Conservation (phyloP, 768 basidiomycete genomes). For the Podaxis mareebaensis region DNA sequence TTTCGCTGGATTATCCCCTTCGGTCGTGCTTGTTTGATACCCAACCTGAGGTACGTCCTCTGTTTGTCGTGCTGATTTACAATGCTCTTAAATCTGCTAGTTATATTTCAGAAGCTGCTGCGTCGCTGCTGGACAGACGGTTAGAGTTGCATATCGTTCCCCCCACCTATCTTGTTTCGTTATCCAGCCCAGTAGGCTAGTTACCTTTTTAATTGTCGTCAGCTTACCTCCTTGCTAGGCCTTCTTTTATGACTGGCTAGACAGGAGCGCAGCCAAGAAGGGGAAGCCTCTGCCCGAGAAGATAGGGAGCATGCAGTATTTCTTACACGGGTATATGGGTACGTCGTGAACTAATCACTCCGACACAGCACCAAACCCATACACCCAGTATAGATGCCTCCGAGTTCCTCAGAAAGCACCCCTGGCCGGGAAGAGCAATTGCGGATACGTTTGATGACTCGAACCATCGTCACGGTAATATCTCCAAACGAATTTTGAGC, state of each 20-base stretch:
- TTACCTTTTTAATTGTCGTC: background rate
- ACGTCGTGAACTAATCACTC: background rate
- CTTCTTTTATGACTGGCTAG: slow-evolving; percentile 93
- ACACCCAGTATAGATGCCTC: slow-evolving; percentile 66
- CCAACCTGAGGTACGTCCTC: slow-evolving; percentile 70
- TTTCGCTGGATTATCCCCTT: slow-evolving; percentile 91
- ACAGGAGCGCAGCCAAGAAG: slow-evolving; percentile 79
- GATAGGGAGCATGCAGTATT: slow-evolving; percentile 89
- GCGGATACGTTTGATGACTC: slow-evolving; percentile 86
- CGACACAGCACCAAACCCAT: background rate
- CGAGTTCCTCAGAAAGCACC: slow-evolving; percentile 82
- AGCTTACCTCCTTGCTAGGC: slow-evolving; percentile 44
- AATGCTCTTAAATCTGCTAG: slow-evolving; percentile 34
- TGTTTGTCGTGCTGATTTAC: background rate
- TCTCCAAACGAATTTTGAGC: slow-evolving; percentile 66
- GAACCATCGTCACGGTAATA: slow-evolving; percentile 68
- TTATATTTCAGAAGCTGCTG: slow-evolving; percentile 89
- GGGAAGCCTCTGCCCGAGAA: slow-evolving; percentile 84
- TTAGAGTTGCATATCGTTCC: slow-evolving; percentile 82
- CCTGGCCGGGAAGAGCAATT: slow-evolving; percentile 85
- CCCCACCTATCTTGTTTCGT: slow-evolving; percentile 77
- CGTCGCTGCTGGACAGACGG: slow-evolving; percentile 77
- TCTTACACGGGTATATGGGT: slow-evolving; percentile 84
- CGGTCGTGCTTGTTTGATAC: slow-evolving; percentile 85
- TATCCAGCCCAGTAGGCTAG: slow-evolving; percentile 69